A percentile compares a stretch with the other conserved stretches of the same genome.
phyloP scores from a whole-genome alignment of 768 basidiomycete species.

The Fomitopsis serialis region DNA sequence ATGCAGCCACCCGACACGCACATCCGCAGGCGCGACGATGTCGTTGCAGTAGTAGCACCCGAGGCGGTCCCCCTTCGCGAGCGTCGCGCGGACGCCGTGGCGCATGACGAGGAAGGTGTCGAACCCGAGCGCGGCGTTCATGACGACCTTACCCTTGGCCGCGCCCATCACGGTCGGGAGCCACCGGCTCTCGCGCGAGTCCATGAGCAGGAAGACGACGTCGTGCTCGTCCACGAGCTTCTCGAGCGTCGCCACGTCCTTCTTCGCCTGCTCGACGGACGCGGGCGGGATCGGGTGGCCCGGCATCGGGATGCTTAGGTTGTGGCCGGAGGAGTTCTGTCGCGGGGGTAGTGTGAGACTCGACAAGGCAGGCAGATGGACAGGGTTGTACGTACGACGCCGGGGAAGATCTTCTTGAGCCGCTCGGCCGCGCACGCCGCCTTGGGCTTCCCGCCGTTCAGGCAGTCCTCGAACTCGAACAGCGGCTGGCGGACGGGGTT shows the following conservation, averaged over 20 bases:
- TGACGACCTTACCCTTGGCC: conserved; percentile 85
- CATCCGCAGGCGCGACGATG: conserved; percentile 90
- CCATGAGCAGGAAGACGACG: conserved; percentile 91
- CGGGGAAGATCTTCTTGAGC: conserved; percentile 87
- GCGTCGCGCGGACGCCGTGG: conserved; percentile 63
- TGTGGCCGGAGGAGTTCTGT: conserved; percentile 78
- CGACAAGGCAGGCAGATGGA: background rate
- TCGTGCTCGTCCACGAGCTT: conserved; percentile 81
- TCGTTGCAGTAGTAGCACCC: conserved; percentile 99
- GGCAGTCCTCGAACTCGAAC: conserved; percentile 91
- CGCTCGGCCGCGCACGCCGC: conserved; percentile 84
- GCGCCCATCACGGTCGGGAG: conserved; percentile 86
- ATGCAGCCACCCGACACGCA: conserved; percentile 5
- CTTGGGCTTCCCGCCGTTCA: conserved; percentile 91
- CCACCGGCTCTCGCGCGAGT: conserved; percentile 97
- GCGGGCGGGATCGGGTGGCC: conserved; percentile 82
- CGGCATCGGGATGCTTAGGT: conserved; percentile 91
- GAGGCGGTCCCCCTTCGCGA: conserved; percentile 37
- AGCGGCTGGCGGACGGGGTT: conserved; percentile 97
- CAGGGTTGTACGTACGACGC: conserved; percentile 63
- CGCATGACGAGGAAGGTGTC: conserved; percentile 97
- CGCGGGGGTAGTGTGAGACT: background rate
- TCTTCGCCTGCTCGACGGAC: conserved; percentile 49
- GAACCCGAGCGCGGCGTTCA: conserved; percentile 94
- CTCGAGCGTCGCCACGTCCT: conserved; percentile 72